These are phyloP conservation scores for Mycena leptocephala DNA, from an alignment of 768 basidiomycete genomes.

Conservation along the genomic window DNA sequence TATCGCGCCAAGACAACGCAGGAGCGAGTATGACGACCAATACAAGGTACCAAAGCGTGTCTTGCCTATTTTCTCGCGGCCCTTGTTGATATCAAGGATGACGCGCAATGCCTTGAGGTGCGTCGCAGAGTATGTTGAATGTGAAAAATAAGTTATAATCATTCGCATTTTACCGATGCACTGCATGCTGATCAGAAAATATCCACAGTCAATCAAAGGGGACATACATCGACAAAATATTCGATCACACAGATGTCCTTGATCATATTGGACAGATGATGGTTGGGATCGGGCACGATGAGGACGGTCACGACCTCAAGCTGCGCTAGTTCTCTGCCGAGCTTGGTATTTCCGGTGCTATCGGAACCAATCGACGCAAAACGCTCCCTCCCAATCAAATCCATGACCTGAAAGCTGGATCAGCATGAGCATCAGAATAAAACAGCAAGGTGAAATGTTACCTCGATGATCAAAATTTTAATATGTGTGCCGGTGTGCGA, in stretches of 20 bases:
- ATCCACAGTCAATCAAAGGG: neutral
- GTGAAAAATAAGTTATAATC: slow-evolving; percentile 30
- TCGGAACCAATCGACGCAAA: slow-evolving; percentile 38
- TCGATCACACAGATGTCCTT: slow-evolving; percentile 36
- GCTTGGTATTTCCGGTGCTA: slow-evolving; percentile 42
- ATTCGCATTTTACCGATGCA: slow-evolving; percentile 19
- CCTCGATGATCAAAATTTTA: neutral
- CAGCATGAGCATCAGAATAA: neutral
- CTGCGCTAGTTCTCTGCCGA: slow-evolving; percentile 24
- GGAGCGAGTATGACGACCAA: slow-evolving; percentile 28
- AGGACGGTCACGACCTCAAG: slow-evolving; percentile 32
- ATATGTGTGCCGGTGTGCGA: slow-evolving; percentile 1
- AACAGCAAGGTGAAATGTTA: neutral
- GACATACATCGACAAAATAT: slow-evolving; percentile 20
- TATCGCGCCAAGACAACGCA: slow-evolving; percentile 34
- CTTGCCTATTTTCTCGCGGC: slow-evolving; percentile 39
- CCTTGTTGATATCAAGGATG: slow-evolving; percentile 22
- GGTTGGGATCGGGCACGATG: slow-evolving; percentile 37
- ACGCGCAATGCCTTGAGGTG: slow-evolving; percentile 24
- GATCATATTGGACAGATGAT: slow-evolving; percentile 29
- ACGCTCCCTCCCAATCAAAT: slow-evolving; percentile 28
- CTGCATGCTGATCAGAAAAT: too few species aligned
- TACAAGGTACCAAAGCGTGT: slow-evolving; percentile 43
- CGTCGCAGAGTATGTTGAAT: slow-evolving; percentile 26
- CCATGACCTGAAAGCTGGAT: slow-evolving; percentile 40